Conservation (phyloP, 2,329 filamentous ascomycete genomes). For the Cladosporium austrohemisphaericum region DNA sequence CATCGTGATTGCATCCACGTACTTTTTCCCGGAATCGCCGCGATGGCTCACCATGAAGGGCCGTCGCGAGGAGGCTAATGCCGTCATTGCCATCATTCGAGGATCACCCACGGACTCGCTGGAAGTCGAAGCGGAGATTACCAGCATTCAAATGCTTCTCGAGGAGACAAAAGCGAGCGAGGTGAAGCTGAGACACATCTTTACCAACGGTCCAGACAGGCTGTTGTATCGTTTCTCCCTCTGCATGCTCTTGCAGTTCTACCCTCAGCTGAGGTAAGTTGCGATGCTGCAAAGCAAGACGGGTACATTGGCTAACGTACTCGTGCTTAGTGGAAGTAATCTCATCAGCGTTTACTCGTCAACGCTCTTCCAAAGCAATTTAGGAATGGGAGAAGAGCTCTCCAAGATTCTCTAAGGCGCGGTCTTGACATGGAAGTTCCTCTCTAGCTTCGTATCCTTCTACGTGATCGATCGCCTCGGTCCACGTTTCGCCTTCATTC, state of each 20-base stretch:
- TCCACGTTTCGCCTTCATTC: neutral
- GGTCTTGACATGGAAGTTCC: neutral
- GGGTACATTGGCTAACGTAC: neutral
- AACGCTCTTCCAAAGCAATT: neutral
- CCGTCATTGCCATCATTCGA: constrained; percentile 11
- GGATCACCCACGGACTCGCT: neutral
- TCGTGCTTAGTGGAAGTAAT: neutral
- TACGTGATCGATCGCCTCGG: neutral
- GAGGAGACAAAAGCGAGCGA: neutral
- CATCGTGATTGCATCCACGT: constrained; percentile 24
- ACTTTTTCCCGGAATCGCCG: neutral
- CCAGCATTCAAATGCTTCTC: neutral
- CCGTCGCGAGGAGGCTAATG: constrained; percentile 17
- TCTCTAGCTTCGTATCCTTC: neutral
- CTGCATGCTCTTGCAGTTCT: constrained; percentile 49
- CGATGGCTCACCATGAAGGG: neutral
- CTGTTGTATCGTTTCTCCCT: constrained; percentile 49
- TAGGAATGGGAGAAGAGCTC: neutral
- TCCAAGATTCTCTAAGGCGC: neutral
- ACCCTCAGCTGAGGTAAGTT: constrained; percentile 45
- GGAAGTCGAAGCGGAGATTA: neutral
- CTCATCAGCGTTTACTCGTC: neutral
- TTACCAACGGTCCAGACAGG: constrained; percentile 36
- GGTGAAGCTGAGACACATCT: neutral
- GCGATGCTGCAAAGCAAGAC: neutral